Conservation (phyloP, 106 monocot genomes). For the Dioscorea alata region DNA sequence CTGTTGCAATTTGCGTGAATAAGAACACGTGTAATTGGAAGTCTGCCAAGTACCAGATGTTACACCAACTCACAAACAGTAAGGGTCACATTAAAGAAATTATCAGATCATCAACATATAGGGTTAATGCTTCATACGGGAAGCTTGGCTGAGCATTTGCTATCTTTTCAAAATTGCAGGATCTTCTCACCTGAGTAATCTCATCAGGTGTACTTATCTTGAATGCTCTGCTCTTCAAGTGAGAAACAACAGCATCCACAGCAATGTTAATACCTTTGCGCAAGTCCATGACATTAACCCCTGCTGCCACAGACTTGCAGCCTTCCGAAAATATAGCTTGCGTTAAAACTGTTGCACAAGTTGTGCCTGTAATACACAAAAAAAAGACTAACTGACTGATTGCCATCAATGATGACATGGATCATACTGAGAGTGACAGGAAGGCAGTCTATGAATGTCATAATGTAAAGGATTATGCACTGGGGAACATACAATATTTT, state of each 20-base stretch:
- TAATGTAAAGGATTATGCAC: too few species aligned
- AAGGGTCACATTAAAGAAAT: too few species aligned
- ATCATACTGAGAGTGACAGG: too few species aligned
- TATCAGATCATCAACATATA: too few species aligned
- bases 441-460: too few species aligned
- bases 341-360: conserved; percentile 80
- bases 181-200: conserved; percentile 57
- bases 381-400: too few species aligned
- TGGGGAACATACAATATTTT: too few species aligned
- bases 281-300: conserved; percentile 91
- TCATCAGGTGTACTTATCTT: conserved; percentile 80
- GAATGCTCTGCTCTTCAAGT: conserved; percentile 64
- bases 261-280: conserved; percentile 64
- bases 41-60: too few species aligned
- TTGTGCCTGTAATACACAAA: conserved; percentile 57
- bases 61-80: too few species aligned
- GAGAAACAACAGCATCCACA: conserved; percentile 64
- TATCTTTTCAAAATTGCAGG: neutral
- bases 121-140: too few species aligned
- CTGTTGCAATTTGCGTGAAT: conserved; percentile 21
- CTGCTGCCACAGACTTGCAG: conserved; percentile 82
- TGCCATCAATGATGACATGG: too few species aligned
- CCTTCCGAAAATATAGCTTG: conserved; percentile 86
- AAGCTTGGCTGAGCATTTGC: too few species aligned
- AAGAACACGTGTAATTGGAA: neutral